Conservation (phyloP, 2,329 filamentous ascomycete species). For the Apiospora koreana region DNA sequence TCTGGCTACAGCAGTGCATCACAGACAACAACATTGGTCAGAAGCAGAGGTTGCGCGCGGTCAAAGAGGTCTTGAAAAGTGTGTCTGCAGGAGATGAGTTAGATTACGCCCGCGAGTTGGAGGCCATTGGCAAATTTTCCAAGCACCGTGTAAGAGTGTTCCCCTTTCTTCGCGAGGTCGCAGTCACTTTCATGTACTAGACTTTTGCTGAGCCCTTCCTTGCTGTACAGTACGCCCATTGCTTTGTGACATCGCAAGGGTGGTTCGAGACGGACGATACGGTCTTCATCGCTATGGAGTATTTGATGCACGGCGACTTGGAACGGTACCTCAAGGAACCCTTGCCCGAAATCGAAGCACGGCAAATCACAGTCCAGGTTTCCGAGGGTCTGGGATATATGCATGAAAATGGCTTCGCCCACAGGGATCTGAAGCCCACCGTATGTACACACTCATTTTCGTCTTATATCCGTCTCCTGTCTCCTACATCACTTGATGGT, state of each 20-base stretch:
- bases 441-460: constrained; percentile 3
- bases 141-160: constrained; percentile 14
- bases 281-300: constrained; percentile 22
- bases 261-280: constrained; percentile 17
- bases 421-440: constrained; percentile 21
- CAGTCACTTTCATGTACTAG: no score
- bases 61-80: constrained; percentile 19
- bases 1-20: constrained; percentile 13
- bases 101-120: constrained; percentile 18
- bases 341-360: constrained; percentile 13
- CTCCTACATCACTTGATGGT: no score
- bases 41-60: constrained; percentile 10
- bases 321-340: constrained; percentile 12
- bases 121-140: constrained; percentile 21
- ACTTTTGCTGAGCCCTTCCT: no score
- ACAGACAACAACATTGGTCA: not conserved
- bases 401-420: constrained; percentile 20
- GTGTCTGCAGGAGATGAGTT: constrained; percentile 2
- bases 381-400: constrained; percentile 18
- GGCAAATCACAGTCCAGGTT: constrained; percentile 16
- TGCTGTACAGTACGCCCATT: constrained; percentile 20
- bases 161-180: no score
- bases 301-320: constrained; percentile 16
- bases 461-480: no score
- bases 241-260: constrained; percentile 20